These are phyloP conservation scores for Wallacemonas collosoma DNA, from an alignment of 208 protist genomes.

Conservation along the genomic window DNA sequence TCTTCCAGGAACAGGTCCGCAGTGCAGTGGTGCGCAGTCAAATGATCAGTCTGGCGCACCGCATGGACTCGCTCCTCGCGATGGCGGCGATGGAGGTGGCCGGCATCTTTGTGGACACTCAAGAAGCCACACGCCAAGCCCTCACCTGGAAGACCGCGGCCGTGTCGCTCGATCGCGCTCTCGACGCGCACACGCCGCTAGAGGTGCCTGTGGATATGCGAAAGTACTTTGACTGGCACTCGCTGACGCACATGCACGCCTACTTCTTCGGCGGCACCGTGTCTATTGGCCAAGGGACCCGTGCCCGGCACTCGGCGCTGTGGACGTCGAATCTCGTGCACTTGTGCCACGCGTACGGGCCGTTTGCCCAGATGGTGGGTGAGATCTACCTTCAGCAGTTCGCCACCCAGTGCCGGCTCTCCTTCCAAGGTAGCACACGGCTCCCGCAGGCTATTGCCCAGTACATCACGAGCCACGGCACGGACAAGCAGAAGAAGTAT, in stretches of 20 bases:
- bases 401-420: conserved; percentile 48
- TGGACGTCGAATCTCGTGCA: conserved; percentile 86
- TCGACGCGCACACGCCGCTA: conserved; percentile 58
- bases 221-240: conserved; percentile 78
- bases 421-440: conserved; percentile 23
- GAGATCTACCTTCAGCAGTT: conserved; percentile 82
- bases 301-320: conserved; percentile 4
- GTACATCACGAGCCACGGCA: conserved; percentile 37
- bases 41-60: conserved; percentile 62
- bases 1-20: conserved; percentile 64
- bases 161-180: conserved; percentile 53
- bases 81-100: conserved; percentile 73
- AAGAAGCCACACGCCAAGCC: conserved; percentile 60
- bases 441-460: conserved; percentile 39
- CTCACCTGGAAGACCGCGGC: conserved; percentile 53
- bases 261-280: conserved; percentile 84
- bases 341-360: conserved; percentile 70
- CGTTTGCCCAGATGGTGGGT: conserved; percentile 42
- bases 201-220: conserved; percentile 75
- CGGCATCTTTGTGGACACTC: conserved; percentile 73
- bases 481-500: conserved; percentile 36
- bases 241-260: conserved; percentile 62
- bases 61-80: conserved; percentile 82
- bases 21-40: conserved; percentile 54
- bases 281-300: conserved; percentile 37